These are phyloP conservation scores for Baorangia bicolor DNA, from an alignment of 768 basidiomycete genomes.

Conservation along the genomic window DNA sequence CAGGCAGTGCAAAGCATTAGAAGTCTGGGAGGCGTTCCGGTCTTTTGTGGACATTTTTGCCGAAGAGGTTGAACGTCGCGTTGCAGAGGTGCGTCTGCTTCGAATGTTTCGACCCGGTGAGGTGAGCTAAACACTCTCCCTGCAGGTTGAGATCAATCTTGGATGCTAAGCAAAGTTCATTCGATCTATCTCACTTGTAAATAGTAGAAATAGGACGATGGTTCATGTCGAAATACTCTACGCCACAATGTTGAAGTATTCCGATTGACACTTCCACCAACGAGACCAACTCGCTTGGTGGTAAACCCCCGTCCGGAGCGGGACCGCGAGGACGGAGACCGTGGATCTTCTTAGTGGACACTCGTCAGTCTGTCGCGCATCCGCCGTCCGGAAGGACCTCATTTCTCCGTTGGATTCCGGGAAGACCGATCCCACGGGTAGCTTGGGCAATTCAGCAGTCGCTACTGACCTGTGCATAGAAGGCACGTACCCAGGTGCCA, in stretches of 20 bases:
- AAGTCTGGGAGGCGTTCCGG: neutral
- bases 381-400: slow-evolving; percentile 10
- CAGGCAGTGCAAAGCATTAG: neutral
- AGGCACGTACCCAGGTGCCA: neutral
- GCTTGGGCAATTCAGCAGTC: slow-evolving; percentile 34
- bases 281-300: slow-evolving; percentile 41
- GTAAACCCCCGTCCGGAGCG: slow-evolving; percentile 37
- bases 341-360: too few relatives aligned
- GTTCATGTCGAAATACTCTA: slow-evolving; percentile 8
- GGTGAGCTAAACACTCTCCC: neutral
- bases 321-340: slow-evolving; percentile 36
- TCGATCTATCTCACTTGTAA: slow-evolving; percentile 7
- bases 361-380: slow-evolving; percentile 7
- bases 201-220: slow-evolving; percentile 1
- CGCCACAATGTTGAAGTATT: slow-evolving; percentile 19
- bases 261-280: slow-evolving; percentile 18
- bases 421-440: slow-evolving; percentile 21
- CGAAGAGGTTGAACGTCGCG: neutral
- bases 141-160: slow-evolving; percentile 13
- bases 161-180: neutral
- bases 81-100: slow-evolving; percentile 8
- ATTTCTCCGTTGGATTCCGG: slow-evolving; percentile 2
- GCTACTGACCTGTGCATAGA: slow-evolving; percentile 13
- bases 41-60: slow-evolving; percentile 15
- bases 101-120: neutral